Evolutionary conservation across 2,329 filamentous ascomycete species (phyloP).

Genomic region (Cladosporium sp.): DNA sequence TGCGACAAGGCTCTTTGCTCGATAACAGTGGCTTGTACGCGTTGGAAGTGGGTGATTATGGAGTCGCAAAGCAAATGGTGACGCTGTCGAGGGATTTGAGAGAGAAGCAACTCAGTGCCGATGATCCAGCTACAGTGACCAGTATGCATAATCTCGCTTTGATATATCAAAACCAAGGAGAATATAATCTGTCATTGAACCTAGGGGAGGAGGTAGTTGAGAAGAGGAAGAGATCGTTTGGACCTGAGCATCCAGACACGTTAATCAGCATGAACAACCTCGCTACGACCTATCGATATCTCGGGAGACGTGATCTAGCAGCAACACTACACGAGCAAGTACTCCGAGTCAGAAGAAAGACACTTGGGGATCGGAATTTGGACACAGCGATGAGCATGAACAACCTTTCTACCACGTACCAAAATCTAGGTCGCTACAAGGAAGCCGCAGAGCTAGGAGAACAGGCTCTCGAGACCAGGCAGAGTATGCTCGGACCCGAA

Average conservation of each 20-base stretch:
- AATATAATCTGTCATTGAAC: conserved; percentile 13
- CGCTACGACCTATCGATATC: neutral
- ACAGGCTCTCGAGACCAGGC: neutral
- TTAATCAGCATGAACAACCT: conserved; percentile 21
- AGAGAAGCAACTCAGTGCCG: conserved; percentile 16
- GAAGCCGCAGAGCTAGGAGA: conserved; percentile 20
- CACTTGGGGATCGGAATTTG: conserved; percentile 20
- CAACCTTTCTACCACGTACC: conserved; percentile 22
- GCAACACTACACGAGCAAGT: conserved; percentile 22
- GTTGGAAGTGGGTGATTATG: conserved; percentile 7
- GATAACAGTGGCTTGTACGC: conserved; percentile 17
- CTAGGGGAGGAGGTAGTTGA: conserved; percentile 21
- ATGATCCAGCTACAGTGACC: conserved; percentile 23
- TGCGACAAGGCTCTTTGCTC: conserved; percentile 9
- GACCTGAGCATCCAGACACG: conserved; percentile 23
- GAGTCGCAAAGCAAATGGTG: neutral
- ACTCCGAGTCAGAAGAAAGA: conserved; percentile 15
- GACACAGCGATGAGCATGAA: conserved; percentile 19
- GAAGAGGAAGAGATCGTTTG: conserved; percentile 15
- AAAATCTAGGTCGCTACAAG: conserved; percentile 17
- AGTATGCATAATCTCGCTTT: conserved; percentile 22
- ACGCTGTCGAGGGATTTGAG: neutral
- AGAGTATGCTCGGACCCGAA: neutral
- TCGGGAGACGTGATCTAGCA: conserved; percentile 15
- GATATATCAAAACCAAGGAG: conserved; percentile 17